These are phyloP conservation scores for Beverwykella pulmonaria DNA, from an alignment of 495 filamentous ascomycete genomes.

Conservation along the genomic window DNA sequence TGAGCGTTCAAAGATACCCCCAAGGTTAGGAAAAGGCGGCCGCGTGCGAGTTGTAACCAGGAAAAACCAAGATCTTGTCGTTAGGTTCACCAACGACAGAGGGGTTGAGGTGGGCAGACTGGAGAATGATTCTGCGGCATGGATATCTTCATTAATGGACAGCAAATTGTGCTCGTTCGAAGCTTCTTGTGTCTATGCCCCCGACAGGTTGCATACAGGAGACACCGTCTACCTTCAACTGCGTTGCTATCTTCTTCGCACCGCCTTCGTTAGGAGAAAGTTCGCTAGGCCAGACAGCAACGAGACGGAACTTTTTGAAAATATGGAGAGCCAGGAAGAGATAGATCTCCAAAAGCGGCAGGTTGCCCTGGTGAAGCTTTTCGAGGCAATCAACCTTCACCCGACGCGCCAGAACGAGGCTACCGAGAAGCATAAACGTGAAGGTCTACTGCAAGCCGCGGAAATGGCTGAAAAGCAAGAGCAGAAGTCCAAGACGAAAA, in stretches of 20 bases:
- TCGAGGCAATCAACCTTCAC: slow-evolving; percentile 82
- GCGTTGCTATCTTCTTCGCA: slow-evolving; percentile 71
- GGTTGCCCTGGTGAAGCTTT: slow-evolving; percentile 82
- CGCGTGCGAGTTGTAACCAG: slow-evolving; percentile 53
- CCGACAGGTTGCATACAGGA: slow-evolving; percentile 81
- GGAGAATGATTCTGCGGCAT: slow-evolving; percentile 87
- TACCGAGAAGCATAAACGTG: slow-evolving; percentile 74
- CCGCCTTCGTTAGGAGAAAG: slow-evolving; percentile 67
- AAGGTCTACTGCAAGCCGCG: slow-evolving; percentile 81
- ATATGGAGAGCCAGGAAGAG: slow-evolving; percentile 84
- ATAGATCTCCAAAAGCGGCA: slow-evolving; percentile 82
- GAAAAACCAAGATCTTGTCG: slow-evolving; percentile 74
- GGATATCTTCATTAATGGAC: slow-evolving; percentile 91
- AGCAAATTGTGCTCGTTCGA: slow-evolving; percentile 88
- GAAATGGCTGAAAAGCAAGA: slow-evolving; percentile 82
- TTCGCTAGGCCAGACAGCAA: slow-evolving; percentile 69
- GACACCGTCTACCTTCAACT: slow-evolving; percentile 92
- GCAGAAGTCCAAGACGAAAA: slow-evolving; percentile 54
- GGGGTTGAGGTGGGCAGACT: slow-evolving; percentile 87
- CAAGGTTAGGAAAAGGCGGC: slow-evolving; percentile 50
- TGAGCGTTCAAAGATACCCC: slow-evolving; percentile 77
- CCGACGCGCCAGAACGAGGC: slow-evolving; percentile 73
- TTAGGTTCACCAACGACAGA: slow-evolving; percentile 81
- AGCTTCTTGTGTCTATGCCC: slow-evolving; percentile 85
- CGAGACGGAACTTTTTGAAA: slow-evolving; percentile 70